Conservation (phyloP, 805 yeast species). For the Saccharomyces mikatae region DNA sequence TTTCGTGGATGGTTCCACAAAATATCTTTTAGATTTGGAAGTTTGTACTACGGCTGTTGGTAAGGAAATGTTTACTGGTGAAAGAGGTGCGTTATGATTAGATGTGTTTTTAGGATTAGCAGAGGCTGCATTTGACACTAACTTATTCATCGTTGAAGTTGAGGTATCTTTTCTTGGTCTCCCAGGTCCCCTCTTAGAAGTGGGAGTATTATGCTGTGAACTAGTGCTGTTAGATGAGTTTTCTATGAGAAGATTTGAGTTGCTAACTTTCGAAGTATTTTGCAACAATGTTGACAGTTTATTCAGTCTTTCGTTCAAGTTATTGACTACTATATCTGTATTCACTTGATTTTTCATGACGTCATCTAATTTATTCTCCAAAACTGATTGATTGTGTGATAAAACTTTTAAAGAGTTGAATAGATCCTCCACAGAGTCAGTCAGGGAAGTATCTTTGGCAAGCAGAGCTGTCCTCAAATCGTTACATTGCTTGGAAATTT, state of each 20-base stretch:
- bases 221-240: background rate
- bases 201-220: background rate
- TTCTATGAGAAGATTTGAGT: background rate
- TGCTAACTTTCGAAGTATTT: conserved; percentile 2
- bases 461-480: conserved; percentile 14
- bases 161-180: conserved; percentile 26
- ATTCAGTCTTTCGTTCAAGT: conserved; percentile 18
- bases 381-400: conserved; percentile 28
- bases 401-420: conserved; percentile 23
- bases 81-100: conserved; percentile 2
- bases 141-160: background rate
- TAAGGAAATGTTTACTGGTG: conserved; percentile 14
- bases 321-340: conserved; percentile 29
- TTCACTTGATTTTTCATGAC: conserved; percentile 30
- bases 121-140: background rate
- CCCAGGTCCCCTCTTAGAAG: conserved; percentile 28
- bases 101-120: background rate
- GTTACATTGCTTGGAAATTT: conserved; percentile 9
- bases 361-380: conserved; percentile 31
- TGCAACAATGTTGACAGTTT: conserved; percentile 6
- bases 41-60: conserved; percentile 24
- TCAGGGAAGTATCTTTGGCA: conserved; percentile 12
- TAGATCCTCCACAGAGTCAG: conserved; percentile 17
- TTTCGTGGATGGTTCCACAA: conserved; percentile 22
- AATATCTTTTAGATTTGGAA: conserved; percentile 28